These are phyloP conservation scores for Fusarium poae DNA, from an alignment of 2,329 filamentous ascomycete species.

Conservation along the genomic window DNA sequence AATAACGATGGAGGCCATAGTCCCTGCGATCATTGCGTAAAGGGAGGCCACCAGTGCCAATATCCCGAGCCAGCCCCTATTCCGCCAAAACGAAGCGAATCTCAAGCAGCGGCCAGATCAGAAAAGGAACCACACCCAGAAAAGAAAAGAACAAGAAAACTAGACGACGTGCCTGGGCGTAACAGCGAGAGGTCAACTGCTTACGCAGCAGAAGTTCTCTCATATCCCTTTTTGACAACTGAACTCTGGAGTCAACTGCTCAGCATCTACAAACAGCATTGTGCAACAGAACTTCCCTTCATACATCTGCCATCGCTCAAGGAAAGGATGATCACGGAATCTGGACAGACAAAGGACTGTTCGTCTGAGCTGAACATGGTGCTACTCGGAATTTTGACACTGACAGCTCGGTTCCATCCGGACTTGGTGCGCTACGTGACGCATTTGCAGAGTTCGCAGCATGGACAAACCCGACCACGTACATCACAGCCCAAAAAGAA, in stretches of 20 bases:
- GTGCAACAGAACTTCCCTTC: constrained; percentile 79
- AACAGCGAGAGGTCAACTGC: constrained; percentile 18
- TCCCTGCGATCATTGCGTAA: constrained; percentile 80
- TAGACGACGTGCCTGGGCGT: background rate
- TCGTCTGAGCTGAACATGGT: constrained; percentile 20
- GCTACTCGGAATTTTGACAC: constrained; percentile 21
- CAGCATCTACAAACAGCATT: constrained; percentile 77
- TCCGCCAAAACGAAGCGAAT: constrained; percentile 60
- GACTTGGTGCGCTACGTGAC: constrained; percentile 20
- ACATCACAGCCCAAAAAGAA: background rate
- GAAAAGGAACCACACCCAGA: constrained; percentile 15
- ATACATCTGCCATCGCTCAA: constrained; percentile 64
- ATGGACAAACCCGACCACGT: background rate
- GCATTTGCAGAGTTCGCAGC: constrained; percentile 4
- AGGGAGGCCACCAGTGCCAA: constrained; percentile 77
- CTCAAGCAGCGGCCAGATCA: constrained; percentile 5
- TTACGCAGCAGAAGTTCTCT: constrained; percentile 70
- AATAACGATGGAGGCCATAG: constrained; percentile 80
- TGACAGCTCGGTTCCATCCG: constrained; percentile 19
- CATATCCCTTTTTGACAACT: constrained; percentile 71
- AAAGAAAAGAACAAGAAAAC: constrained; percentile 13
- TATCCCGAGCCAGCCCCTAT: constrained; percentile 67
- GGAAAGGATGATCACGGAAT: background rate
- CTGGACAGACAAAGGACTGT: background rate
- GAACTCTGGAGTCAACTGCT: constrained; percentile 77